Conservation (phyloP, 164 flowering plant genomes). For the Dillenia suffruticosa region DNA sequence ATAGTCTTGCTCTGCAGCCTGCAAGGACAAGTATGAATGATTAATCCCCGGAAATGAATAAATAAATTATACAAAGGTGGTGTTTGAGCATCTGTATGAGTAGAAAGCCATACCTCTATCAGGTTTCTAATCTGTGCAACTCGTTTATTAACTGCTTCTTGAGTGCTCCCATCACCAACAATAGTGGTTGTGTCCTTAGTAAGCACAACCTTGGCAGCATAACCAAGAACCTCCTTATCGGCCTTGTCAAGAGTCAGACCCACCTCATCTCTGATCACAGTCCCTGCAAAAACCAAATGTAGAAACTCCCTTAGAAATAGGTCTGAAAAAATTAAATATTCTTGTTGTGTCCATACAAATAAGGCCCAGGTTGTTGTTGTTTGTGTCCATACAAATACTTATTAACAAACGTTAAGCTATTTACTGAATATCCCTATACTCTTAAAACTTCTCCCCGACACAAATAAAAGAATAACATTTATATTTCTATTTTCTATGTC, state of each 20-base stretch:
- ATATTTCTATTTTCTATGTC: no score
- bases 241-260: constrained; percentile 92
- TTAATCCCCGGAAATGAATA: neutral
- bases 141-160: constrained; percentile 81
- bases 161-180: constrained; percentile 98
- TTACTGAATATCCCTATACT: neutral
- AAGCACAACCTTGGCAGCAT: constrained; percentile 94
- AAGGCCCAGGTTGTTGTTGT: no score
- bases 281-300: constrained; percentile 37
- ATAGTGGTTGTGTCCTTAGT: constrained; percentile 88
- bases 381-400: neutral
- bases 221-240: constrained; percentile 78
- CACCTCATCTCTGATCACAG: constrained; percentile 92
- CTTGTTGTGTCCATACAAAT: neutral
- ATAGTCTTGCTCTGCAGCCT: constrained; percentile 93
- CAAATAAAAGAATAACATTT: neutral
- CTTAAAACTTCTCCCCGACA: no score
- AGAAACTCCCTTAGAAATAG: neutral
- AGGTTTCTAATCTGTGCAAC: constrained; percentile 86
- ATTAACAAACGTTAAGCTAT: neutral
- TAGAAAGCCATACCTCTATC: constrained; percentile 50
- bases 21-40: constrained; percentile 5
- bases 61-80: no score
- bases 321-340: neutral
- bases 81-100: no score